A percentile compares a stretch with the other conserved stretches of the same genome.
These are phyloP conservation scores for sunflower (Helianthus annuus) DNA, from an alignment of 129 eudicot species.

Conservation along the genomic window HanXRQr2.0-SUNRISE NC_035433.2:125946589-125947088, in stretches of 20 bases:
- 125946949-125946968: conserved; percentile 60
- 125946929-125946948: conserved; percentile 73
- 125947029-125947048: background rate
- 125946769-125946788: conserved; percentile 11
- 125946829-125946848: background rate
- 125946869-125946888: conserved; percentile 34
- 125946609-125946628: conserved; percentile 55
- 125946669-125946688: background rate
- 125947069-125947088: too few relatives aligned
- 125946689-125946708: conserved; percentile 54
- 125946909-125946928: conserved; percentile 58
- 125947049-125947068: too few relatives aligned
- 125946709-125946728: conserved; percentile 87
- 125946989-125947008: conserved; percentile 22
- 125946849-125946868: background rate
- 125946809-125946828: background rate
- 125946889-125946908: conserved; percentile 49
- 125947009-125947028: background rate
- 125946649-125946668: background rate
- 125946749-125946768: conserved; percentile 78
- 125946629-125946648: background rate
- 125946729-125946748: conserved; percentile 88
- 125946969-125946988: conserved; percentile 24
- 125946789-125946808: background rate
- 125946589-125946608: conserved; percentile 95